Percentiles rank a stretch among this genome's conserved stretches.
Conservation (phyloP, 768 basidiomycete genomes). For the Royoungia palumana region DNA sequence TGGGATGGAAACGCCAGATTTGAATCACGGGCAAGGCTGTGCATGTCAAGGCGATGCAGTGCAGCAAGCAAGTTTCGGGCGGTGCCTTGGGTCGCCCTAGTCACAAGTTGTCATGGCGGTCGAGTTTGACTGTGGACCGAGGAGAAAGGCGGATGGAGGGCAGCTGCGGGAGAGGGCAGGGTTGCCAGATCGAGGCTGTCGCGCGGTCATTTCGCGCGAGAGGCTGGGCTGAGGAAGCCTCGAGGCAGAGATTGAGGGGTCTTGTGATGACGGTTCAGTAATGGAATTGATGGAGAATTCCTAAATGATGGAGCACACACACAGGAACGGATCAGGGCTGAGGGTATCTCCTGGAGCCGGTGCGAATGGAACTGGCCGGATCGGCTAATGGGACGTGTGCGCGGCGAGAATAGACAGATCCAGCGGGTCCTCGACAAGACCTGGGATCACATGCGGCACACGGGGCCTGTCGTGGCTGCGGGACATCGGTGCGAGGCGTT, state of each 20-base stretch:
- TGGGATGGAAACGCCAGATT: not conserved
- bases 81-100: not conserved
- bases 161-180: constrained; percentile 3
- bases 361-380: constrained; percentile 12
- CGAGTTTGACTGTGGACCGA: too few relatives aligned
- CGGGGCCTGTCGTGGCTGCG: constrained; percentile 7
- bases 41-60: constrained; percentile 10
- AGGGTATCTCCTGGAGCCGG: constrained; percentile 11
- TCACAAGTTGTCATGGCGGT: constrained; percentile 2
- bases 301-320: constrained; percentile 5
- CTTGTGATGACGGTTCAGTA: constrained; percentile 20
- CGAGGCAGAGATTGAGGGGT: constrained; percentile 23
- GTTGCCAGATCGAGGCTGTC: constrained; percentile 14
- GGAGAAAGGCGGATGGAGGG: too few relatives aligned
- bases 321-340: constrained; percentile 26
- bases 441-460: too few relatives aligned
- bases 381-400: constrained; percentile 15
- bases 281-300: constrained; percentile 12
- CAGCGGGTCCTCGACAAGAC: too few relatives aligned
- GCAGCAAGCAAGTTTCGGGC: constrained; percentile 11
- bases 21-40: constrained; percentile 2
- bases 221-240: constrained; percentile 23
- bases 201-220: constrained; percentile 31
- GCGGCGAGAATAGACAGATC: not conserved
- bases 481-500: constrained; percentile 21